A percentile compares a stretch with the other conserved stretches of the same genome.
phyloP scores from a whole-genome alignment of 495 filamentous ascomycete genomes.

The Parathielavia appendiculata region DNA sequence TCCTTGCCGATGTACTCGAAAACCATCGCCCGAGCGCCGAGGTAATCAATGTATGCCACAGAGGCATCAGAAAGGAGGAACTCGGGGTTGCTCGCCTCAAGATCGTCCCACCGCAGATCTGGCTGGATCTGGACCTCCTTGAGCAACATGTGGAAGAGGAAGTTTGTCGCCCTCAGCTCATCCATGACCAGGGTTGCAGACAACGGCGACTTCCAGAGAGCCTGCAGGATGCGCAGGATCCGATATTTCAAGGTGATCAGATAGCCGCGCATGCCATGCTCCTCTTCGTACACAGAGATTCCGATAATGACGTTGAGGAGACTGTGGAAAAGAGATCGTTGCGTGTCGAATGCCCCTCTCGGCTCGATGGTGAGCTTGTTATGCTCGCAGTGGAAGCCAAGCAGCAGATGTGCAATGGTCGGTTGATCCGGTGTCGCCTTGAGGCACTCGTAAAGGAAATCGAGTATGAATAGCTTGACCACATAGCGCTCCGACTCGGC shows the following conservation, averaged over 20 bases:
- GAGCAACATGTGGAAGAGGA: constrained; percentile 64
- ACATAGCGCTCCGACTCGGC: constrained; percentile 60
- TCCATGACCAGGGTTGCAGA: constrained; percentile 65
- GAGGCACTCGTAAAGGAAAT: constrained; percentile 75
- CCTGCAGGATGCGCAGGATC: constrained; percentile 68
- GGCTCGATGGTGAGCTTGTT: constrained; percentile 58
- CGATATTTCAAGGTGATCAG: constrained; percentile 65
- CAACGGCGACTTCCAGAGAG: constrained; percentile 80
- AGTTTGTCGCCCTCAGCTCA: constrained; percentile 70
- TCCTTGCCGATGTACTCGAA: constrained; percentile 82
- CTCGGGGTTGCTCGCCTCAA: constrained; percentile 43
- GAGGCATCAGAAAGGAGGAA: constrained; percentile 63
- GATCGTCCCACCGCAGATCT: constrained; percentile 63
- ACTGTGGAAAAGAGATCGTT: constrained; percentile 74
- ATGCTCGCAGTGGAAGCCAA: constrained; percentile 75
- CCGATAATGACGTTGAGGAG: constrained; percentile 62
- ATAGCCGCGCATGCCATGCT: constrained; percentile 59
- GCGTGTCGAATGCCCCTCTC: constrained; percentile 58
- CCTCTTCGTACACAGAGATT: constrained; percentile 57
- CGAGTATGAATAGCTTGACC: constrained; percentile 72
- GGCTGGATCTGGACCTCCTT: constrained; percentile 59
- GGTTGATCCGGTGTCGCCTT: constrained; percentile 62
- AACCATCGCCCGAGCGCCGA: constrained; percentile 64
- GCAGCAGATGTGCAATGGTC: constrained; percentile 80
- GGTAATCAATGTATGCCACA: constrained; percentile 63